phyloP scores from a whole-genome alignment of 164 flowering plant species.

The Saururus chinensis region DNA sequence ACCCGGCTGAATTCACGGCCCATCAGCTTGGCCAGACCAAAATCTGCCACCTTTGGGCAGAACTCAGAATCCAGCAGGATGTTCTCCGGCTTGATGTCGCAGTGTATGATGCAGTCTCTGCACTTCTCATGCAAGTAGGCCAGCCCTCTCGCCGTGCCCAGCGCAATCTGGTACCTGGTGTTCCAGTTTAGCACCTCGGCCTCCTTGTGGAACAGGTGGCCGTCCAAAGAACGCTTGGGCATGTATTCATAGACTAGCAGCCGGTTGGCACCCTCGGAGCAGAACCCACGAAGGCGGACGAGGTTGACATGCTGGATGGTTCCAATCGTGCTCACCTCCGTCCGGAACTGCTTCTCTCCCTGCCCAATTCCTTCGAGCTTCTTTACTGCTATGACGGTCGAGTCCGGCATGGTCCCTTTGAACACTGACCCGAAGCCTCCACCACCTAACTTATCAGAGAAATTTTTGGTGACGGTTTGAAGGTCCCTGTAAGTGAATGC shows the following conservation, averaged over 20 bases:
- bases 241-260: slow-evolving; percentile 48
- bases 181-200: slow-evolving; percentile 17
- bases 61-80: slow-evolving; percentile 23
- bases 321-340: slow-evolving; percentile 65
- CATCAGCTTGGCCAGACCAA: slow-evolving; percentile 31
- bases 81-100: slow-evolving; percentile 37
- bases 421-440: slow-evolving; percentile 55
- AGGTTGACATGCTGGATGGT: slow-evolving; percentile 51
- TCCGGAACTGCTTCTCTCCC: slow-evolving; percentile 49
- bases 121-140: slow-evolving; percentile 32
- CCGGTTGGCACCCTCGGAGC: slow-evolving; percentile 31
- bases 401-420: slow-evolving; percentile 32
- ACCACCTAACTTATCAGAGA: slow-evolving; percentile 42
- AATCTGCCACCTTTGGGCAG: slow-evolving; percentile 32
- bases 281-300: slow-evolving; percentile 46
- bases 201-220: slow-evolving; percentile 20
- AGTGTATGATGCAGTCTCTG: slow-evolving; percentile 30
- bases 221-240: slow-evolving; percentile 44
- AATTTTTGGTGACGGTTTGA: slow-evolving; percentile 40
- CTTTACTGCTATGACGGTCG: slow-evolving; percentile 35
- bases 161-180: slow-evolving; percentile 24
- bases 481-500: slow-evolving; percentile 28
- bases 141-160: slow-evolving; percentile 29
- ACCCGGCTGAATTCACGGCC: slow-evolving; percentile 30
- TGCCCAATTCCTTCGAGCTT: slow-evolving; percentile 36